Conservation (phyloP, 2,329 filamentous ascomycete species). For the Zasmidium cellare region DNA sequence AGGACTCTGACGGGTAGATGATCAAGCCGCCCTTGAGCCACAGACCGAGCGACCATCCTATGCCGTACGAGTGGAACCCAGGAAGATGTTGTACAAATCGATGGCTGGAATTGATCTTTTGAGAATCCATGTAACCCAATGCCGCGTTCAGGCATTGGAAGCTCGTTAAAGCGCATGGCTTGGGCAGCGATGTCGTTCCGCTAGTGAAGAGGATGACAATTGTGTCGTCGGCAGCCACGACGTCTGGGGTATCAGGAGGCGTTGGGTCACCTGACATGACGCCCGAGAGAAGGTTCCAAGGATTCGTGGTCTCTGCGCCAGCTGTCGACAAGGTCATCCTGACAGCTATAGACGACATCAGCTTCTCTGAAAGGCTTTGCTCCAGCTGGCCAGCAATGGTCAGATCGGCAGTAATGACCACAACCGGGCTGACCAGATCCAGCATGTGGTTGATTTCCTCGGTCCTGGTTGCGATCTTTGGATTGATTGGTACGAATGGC, state of each 20-base stretch:
- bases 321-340: conserved; percentile 25
- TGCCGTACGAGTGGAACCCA: conserved; percentile 35
- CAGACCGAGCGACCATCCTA: conserved; percentile 33
- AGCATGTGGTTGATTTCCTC: conserved; percentile 36
- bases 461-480: conserved; percentile 29
- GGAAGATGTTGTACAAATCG: conserved; percentile 33
- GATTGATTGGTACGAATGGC: conserved; percentile 35
- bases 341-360: conserved; percentile 25
- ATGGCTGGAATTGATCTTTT: conserved; percentile 30
- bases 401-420: conserved; percentile 28
- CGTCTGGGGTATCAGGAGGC: conserved; percentile 33
- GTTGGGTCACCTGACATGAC: conserved; percentile 34
- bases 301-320: conserved; percentile 18
- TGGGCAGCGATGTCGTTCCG: conserved; percentile 51
- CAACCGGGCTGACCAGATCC: conserved; percentile 29
- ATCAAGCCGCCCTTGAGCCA: conserved; percentile 29
- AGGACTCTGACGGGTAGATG: conserved; percentile 32
- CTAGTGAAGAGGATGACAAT: conserved; percentile 52
- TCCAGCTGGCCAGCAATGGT: conserved; percentile 31
- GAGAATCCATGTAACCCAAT: conserved; percentile 27
- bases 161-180: conserved; percentile 47
- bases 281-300: conserved; percentile 29
- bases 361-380: conserved; percentile 26
- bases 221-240: conserved; percentile 29
- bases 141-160: conserved; percentile 40